Base-by-base conservation (phyloP, 352 stramenopile genomes). In the Globisporangium spinosum region DNA sequence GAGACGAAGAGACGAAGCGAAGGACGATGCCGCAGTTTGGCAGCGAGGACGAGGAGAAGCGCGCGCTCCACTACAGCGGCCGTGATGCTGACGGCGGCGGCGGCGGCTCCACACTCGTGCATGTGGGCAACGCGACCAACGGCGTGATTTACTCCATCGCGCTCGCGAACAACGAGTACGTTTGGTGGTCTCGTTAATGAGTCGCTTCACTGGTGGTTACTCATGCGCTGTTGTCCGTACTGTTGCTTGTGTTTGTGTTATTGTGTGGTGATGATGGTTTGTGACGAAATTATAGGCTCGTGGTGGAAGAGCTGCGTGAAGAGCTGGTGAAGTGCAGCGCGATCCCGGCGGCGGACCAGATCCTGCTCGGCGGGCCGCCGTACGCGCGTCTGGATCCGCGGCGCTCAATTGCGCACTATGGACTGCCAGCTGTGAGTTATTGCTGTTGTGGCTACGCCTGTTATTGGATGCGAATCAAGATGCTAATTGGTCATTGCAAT, bases 351-450 rank as follows among this genome's bases (percentile, higher is more conserved):
- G 67, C 67, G 20, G 89, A 96, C 51, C 89, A 96, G 73, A 96
- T 96, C 72, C 57, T 96, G 49, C 70, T 96, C 3, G 78, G 83
- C 51, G 89, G 89, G 0, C 89, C 89, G 54, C 89, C 89, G 15
- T 96, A 90, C 56, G 77, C 83, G 20, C 82, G 85, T 0, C 68
- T 96, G 38, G 89, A 96, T 54, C 85, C 89, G 40, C 77, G 80
- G 25, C 88, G 87, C 40, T 64, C 83, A 15, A 64, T 96, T 27
- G 83, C 82, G 35, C 78, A 86, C 67, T 95, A 94, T 38, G 80
- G 80, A 53, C 62, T 94, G 4, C 82, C 83, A 62, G 64, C 72
- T 49, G 81, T 90, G 61, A 58, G 76, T 55, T 17, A 20, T 51
- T 51, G 17, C 40, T 34, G n/a, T 23, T 32, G 20, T 22, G 29